Conservation (phyloP, 192 early-diverging fungal species). For the Mortierella alpina region DNA sequence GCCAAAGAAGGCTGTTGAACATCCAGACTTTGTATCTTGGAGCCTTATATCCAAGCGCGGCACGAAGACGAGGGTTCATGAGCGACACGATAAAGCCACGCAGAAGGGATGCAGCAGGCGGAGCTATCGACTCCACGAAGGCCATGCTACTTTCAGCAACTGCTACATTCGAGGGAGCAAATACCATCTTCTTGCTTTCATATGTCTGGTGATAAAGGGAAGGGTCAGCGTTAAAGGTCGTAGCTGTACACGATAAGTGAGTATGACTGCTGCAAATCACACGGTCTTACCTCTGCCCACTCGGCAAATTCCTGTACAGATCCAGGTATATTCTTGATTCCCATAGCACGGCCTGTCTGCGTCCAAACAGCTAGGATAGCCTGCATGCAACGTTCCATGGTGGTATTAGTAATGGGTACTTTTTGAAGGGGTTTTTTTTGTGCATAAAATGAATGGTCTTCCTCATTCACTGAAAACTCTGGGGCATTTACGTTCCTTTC, state of each 20-base stretch:
- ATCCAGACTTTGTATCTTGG: neutral
- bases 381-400: neutral
- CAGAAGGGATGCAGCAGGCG: neutral
- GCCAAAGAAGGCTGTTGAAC: neutral
- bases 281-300: neutral
- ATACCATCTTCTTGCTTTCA: constrained; percentile 2
- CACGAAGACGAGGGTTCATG: neutral
- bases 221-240: no score
- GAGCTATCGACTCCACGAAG: neutral
- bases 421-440: no score
- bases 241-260: no score
- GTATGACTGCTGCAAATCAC: no score
- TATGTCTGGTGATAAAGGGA: neutral
- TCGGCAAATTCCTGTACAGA: neutral
- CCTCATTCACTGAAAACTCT: neutral
- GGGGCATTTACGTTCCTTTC: constrained; percentile 45
- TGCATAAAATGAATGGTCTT: neutral
- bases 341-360: neutral
- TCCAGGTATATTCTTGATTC: constrained; percentile 9
- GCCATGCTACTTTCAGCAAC: neutral
- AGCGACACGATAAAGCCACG: neutral
- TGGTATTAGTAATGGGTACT: no score
- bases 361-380: constrained; percentile 7
- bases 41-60: constrained; percentile 7
- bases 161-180: neutral